Evolutionary conservation across 2,329 filamentous ascomycete genomes (phyloP).

Genomic region (Ophiostoma sp.): DNA sequence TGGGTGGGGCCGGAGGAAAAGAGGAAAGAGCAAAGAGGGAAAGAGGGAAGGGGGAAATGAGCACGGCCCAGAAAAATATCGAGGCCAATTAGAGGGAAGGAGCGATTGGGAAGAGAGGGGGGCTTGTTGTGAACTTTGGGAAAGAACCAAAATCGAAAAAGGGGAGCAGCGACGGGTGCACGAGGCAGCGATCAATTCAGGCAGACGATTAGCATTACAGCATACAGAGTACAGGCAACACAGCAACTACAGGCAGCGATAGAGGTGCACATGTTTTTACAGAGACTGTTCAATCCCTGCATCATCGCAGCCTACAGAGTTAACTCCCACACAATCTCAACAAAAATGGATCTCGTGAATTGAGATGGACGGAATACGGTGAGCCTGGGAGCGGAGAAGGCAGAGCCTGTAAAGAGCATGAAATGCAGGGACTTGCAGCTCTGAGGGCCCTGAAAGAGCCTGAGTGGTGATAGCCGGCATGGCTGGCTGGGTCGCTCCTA

Average conservation of each 20-base stretch:
- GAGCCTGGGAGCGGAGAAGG: background rate
- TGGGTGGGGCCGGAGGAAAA: slow-evolving; percentile 22
- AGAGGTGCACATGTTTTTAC: background rate
- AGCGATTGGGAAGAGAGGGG: slow-evolving; percentile 8
- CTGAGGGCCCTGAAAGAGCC: too few species aligned
- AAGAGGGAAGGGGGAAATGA: slow-evolving; percentile 25
- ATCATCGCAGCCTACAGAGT: background rate
- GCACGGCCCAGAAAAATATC: slow-evolving; percentile 21
- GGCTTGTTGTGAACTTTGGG: slow-evolving; percentile 3
- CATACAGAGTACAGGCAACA: background rate
- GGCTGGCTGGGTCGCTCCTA: background rate
- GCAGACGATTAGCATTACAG: background rate
- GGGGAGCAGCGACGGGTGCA: background rate
- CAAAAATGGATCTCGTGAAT: slow-evolving; percentile 1
- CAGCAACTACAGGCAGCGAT: background rate
- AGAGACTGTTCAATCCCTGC: background rate
- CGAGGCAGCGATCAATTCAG: background rate
- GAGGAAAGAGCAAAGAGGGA: slow-evolving; percentile 23
- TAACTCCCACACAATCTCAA: background rate
- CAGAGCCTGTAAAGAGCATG: background rate
- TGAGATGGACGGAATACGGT: slow-evolving; percentile 7
- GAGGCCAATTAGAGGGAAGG: slow-evolving; percentile 17
- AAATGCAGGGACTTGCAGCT: background rate
- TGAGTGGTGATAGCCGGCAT: background rate
- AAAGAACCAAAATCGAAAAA: background rate